A percentile compares a stretch with the other conserved stretches of the same genome.
phyloP scores from a whole-genome alignment of 2,329 filamentous ascomycete genomes.

The Ophiostoma triangulosporum region DNA sequence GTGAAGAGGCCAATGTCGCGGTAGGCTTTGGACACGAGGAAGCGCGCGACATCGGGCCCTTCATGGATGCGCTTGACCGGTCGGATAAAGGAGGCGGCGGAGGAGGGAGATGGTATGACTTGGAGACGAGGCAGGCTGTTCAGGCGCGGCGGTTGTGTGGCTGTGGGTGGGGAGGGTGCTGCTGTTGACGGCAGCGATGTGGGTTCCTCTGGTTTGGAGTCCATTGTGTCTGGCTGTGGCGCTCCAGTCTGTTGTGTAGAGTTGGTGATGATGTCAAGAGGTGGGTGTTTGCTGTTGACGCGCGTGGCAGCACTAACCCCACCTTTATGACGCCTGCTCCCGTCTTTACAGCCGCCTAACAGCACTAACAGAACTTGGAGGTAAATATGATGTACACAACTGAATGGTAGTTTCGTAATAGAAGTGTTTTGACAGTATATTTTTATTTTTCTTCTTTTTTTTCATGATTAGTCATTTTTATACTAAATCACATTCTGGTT shows the following conservation, averaged over 20 bases:
- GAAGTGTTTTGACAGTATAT: too few species aligned
- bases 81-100: conserved; percentile 36
- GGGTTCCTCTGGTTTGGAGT: background rate
- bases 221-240: background rate
- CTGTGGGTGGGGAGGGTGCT: background rate
- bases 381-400: too few species aligned
- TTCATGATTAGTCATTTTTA: too few species aligned
- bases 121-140: background rate
- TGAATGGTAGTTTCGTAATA: too few species aligned
- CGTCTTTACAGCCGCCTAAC: background rate
- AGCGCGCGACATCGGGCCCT: conserved; percentile 64
- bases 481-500: too few species aligned
- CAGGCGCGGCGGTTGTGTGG: background rate
- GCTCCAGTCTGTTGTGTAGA: background rate
- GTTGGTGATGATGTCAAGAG: background rate
- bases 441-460: too few species aligned
- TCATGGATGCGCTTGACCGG: conserved; percentile 78
- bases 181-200: background rate
- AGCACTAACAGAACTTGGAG: background rate
- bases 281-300: background rate
- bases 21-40: conserved; percentile 72
- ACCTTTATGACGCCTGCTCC: background rate
- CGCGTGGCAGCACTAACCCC: background rate
- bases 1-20: conserved; percentile 77
- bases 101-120: background rate